Evolutionary conservation across 108 stramenopile genomes (phyloP).

Genomic region (Cyclotella choctawhatcheeana): DNA sequence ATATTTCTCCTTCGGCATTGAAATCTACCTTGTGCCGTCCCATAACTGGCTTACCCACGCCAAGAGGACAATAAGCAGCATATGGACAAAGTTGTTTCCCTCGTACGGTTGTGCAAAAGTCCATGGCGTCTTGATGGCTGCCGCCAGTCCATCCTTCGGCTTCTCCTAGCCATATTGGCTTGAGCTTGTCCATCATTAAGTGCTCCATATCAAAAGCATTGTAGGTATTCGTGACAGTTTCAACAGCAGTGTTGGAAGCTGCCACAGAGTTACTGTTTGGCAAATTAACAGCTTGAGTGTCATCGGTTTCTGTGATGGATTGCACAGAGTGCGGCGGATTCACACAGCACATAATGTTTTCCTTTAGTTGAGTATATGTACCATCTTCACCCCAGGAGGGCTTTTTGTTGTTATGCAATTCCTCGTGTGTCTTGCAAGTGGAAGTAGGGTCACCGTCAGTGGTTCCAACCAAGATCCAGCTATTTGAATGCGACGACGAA

Average conservation of each 20-base stretch:
- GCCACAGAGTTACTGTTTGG: neutral
- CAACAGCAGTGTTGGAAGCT: neutral
- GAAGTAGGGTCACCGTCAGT: constrained; percentile 8
- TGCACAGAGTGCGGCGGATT: neutral
- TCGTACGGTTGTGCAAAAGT: constrained; percentile 5
- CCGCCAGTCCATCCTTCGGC: constrained; percentile 28
- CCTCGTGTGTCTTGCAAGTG: constrained; percentile 21
- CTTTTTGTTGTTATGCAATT: neutral
- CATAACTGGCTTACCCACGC: constrained; percentile 16
- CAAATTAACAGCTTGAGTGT: too few relatives aligned
- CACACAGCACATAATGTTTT: constrained; percentile 19
- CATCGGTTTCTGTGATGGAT: neutral
- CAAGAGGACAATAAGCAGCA: constrained; percentile 36
- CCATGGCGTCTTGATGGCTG: constrained; percentile 14
- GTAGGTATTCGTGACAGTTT: neutral
- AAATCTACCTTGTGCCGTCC: constrained; percentile 31
- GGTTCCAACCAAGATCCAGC: constrained; percentile 22
- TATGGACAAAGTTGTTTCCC: constrained; percentile 27
- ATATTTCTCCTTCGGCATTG: constrained; percentile 25
- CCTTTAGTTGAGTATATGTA: constrained; percentile 2
- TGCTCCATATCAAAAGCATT: neutral
- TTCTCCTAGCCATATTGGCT: constrained; percentile 20
- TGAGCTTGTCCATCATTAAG: neutral
- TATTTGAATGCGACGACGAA: constrained; percentile 1
- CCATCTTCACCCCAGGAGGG: constrained; percentile 10